These are phyloP conservation scores for Hanseniaspora nectarophila DNA, from an alignment of 805 yeast genomes.

Conservation along the genomic window DNA sequence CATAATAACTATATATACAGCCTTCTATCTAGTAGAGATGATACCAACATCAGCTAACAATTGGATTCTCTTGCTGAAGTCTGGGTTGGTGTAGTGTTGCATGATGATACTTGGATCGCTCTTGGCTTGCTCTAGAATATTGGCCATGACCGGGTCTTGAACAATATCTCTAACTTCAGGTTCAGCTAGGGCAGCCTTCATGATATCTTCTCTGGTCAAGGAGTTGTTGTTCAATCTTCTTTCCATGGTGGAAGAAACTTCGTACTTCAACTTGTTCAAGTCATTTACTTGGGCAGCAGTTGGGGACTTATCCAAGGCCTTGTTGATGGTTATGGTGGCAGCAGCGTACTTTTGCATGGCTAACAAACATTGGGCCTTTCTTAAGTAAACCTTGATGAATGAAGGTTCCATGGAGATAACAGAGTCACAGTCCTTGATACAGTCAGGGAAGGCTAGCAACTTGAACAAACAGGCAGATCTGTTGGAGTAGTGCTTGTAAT, in stretches of 20 bases:
- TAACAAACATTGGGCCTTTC: constrained; percentile 90
- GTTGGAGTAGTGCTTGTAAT: constrained; percentile 92
- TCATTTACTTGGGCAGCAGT: neutral
- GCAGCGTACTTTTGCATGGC: constrained; percentile 78
- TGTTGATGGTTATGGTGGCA: constrained; percentile 68
- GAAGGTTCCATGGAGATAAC: constrained; percentile 83
- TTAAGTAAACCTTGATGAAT: constrained; percentile 87
- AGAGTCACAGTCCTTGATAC: constrained; percentile 76
- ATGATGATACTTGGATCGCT: constrained; percentile 92
- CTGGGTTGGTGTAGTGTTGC: constrained; percentile 97
- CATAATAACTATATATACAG: neutral
- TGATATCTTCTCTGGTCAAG: constrained; percentile 74
- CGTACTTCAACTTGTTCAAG: constrained; percentile 38
- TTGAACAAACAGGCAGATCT: constrained; percentile 96
- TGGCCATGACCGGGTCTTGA: constrained; percentile 93
- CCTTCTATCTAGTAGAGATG: constrained; percentile 55
- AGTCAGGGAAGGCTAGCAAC: constrained; percentile 94
- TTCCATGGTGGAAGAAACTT: constrained; percentile 58
- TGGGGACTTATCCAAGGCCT: constrained; percentile 64
- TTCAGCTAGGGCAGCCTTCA: constrained; percentile 79
- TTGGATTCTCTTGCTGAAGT: constrained; percentile 73
- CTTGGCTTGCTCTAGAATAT: constrained; percentile 85
- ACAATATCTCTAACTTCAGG: constrained; percentile 87
- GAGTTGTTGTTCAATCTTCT: constrained; percentile 41
- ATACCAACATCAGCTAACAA: constrained; percentile 92